Conservation (phyloP, 2,329 filamentous ascomycete species). For the Truncatella angustata region DNA sequence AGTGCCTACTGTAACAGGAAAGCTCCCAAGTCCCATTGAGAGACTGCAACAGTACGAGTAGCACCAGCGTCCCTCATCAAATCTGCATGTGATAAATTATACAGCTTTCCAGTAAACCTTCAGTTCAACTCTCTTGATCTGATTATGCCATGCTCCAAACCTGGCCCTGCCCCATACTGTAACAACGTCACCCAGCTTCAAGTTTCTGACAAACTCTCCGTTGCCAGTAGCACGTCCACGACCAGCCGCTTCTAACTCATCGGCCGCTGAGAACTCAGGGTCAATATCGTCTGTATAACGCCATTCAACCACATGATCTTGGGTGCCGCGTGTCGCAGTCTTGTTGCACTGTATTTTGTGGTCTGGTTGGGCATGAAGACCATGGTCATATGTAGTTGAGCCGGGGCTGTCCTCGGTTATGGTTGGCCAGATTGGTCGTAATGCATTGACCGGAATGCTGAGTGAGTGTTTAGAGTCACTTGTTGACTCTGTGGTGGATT, state of each 20-base stretch:
- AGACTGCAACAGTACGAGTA: too few species aligned
- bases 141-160: slow-evolving; percentile 54
- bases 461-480: too few species aligned
- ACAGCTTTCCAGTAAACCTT: slow-evolving; percentile 56
- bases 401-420: slow-evolving; percentile 10
- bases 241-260: slow-evolving; percentile 39
- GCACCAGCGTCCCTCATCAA: too few species aligned
- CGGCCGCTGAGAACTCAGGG: slow-evolving; percentile 38
- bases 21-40: too few species aligned
- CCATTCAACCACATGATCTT: slow-evolving; percentile 53
- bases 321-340: slow-evolving; percentile 30
- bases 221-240: slow-evolving; percentile 49
- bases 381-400: slow-evolving; percentile 32
- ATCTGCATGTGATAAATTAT: too few species aligned
- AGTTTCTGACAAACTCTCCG: slow-evolving; percentile 53
- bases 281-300: slow-evolving; percentile 46
- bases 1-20: too few species aligned
- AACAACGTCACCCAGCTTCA: slow-evolving; percentile 60
- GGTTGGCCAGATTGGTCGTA: slow-evolving; percentile 28
- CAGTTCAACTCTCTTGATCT: slow-evolving; percentile 46
- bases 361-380: slow-evolving; percentile 30
- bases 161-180: slow-evolving; percentile 61
- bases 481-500: too few species aligned
- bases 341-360: slow-evolving; percentile 49
- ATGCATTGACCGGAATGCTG: slow-evolving; percentile 22